Base-by-base conservation (phyloP, 2,329 filamentous ascomycete species). In the Cladosporium sp. region DNA sequence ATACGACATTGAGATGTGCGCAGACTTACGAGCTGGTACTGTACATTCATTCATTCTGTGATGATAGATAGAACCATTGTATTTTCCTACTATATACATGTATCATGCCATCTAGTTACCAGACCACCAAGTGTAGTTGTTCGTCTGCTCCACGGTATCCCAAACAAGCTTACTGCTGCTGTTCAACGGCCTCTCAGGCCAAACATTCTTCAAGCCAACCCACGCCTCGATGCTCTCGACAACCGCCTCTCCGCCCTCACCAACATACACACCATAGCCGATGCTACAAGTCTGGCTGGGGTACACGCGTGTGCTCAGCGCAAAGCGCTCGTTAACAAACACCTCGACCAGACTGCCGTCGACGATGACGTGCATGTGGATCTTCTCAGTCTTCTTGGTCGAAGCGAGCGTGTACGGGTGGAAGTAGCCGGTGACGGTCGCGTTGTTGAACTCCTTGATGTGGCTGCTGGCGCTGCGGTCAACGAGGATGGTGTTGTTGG, bases 311-410 rank as follows among this genome's bases (percentile, higher is more conserved):
- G 77, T 78, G 1, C 72, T 68, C 38, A 74, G 63, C 1, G 72
- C 70, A 19, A 74, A 75, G n/a, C 73, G 67, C 34, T 73, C 76
- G 60, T 80, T 80, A 42, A 79, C 66, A 61, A 76, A 78, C 25
- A 81, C 65, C 66, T 81, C 78, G 0, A 79, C 66, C 22, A 80
- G 66, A 1, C 75, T 78, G 22, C 78, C 78, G 59, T 81, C 78
- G 40, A 80, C 63, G 66, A 77, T 80, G 59, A 80, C 68, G 58
- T 78, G 68, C 68, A 79, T 73, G 5, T 67, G 64, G 34, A 80
- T 68, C 17, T 70, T 67, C 64, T 81, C 78, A 0, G 54, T 55
- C 36, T 64, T 55, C 1, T 67, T 69, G 36, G 67, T 65, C 9
- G 45, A 36, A 1, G 47, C 39, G 51, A 74, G 66, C 5, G 72